Percentiles rank a stretch among this genome's conserved stretches.
phyloP scores from a whole-genome alignment of 257 asterid genomes.

The Nyctanthes arbortristis region DNA sequence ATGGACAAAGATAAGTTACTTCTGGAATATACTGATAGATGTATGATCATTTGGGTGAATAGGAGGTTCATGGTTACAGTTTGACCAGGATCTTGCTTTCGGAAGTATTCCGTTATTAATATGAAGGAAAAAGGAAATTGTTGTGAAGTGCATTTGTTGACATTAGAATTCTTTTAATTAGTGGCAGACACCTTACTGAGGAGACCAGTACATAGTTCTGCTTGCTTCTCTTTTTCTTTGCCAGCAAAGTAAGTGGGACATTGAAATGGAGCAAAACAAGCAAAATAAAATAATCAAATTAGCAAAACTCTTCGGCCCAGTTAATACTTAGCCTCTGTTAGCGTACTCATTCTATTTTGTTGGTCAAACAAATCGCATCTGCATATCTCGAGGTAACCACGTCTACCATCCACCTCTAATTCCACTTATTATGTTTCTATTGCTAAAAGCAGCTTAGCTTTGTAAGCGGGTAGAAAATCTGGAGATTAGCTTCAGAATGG shows the following conservation, averaged over 20 bases:
- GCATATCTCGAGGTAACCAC: no score
- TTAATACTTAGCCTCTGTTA: not conserved
- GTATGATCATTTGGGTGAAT: not conserved
- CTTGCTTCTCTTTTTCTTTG: not conserved
- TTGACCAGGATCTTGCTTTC: not conserved
- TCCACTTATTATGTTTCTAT: no score
- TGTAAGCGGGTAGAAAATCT: not conserved
- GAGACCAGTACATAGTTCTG: not conserved
- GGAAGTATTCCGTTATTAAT: not conserved
- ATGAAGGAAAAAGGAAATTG: not conserved
- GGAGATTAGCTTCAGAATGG: not conserved
- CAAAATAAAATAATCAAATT: constrained; percentile 7
- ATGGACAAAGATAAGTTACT: not conserved
- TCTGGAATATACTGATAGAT: not conserved
- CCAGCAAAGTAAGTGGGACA: not conserved
- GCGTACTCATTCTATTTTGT: not conserved
- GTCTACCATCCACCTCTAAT: not conserved
- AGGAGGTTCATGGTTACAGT: not conserved
- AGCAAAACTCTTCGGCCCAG: not conserved
- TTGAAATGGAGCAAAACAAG: not conserved
- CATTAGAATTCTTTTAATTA: not conserved
- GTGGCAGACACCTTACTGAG: not conserved
- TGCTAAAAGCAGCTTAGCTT: no score
- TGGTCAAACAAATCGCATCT: no score
- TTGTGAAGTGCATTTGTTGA: not conserved